phyloP scores from a whole-genome alignment of 2,329 filamentous ascomycete genomes.

The Leptosphaerulina australis region DNA sequence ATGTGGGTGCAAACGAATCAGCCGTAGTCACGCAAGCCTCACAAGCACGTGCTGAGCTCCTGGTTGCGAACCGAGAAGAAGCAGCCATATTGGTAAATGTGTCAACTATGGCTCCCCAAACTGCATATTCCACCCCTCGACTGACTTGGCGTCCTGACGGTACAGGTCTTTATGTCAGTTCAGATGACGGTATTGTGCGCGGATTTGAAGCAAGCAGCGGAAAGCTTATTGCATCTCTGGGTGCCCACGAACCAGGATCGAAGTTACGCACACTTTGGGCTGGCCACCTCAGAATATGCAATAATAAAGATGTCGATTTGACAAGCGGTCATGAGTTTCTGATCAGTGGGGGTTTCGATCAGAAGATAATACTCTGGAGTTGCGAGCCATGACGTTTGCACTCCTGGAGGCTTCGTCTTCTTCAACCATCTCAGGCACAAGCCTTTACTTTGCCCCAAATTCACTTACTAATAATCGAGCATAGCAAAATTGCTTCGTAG shows the following conservation, averaged over 20 bases:
- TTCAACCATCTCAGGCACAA: neutral
- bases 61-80: constrained; percentile 62
- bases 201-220: constrained; percentile 65
- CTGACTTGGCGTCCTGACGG: constrained; percentile 67
- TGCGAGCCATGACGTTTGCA: neutral
- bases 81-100: constrained; percentile 65
- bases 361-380: constrained; percentile 63
- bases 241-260: constrained; percentile 61
- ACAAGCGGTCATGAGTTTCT: constrained; percentile 57
- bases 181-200: constrained; percentile 66
- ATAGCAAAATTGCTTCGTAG: neutral
- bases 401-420: neutral
- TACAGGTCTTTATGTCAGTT: constrained; percentile 67
- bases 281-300: constrained; percentile 49
- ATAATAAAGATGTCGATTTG: constrained; percentile 16
- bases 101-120: constrained; percentile 67
- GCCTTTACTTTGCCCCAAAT: too few relatives aligned
- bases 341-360: constrained; percentile 69
- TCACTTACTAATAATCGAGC: neutral
- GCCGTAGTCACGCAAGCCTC: constrained; percentile 55
- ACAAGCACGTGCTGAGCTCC: constrained; percentile 58
- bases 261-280: constrained; percentile 66
- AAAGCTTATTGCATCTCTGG: constrained; percentile 59
- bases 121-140: constrained; percentile 66
- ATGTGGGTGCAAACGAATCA: constrained; percentile 7